A percentile compares a stretch with the other conserved stretches of the same genome.
Evolutionary conservation across 192 early-diverging fungal species (phyloP).

Genomic region (Coemansia sp.): DNA sequence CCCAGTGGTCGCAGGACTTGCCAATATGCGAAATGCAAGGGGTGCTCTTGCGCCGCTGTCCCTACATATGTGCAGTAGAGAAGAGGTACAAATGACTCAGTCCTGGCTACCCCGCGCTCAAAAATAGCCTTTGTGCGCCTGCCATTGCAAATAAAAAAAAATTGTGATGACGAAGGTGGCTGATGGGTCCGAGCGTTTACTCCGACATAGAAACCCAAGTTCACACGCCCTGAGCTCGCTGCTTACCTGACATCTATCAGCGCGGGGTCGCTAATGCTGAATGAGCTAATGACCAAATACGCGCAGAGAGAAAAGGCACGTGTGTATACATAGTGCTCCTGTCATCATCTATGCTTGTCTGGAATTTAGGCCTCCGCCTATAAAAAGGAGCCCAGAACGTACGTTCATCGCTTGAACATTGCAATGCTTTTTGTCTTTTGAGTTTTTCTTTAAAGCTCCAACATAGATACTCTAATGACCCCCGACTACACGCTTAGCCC

Average conservation of each 20-base stretch:
- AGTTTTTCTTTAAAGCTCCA: neutral
- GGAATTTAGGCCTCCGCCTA: neutral
- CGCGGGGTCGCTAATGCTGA: slow-evolving; percentile 2
- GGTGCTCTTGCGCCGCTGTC: neutral
- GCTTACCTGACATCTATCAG: neutral
- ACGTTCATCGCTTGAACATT: neutral
- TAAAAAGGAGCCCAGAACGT: neutral
- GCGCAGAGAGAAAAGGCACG: neutral
- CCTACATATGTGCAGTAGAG: neutral
- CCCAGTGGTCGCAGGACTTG: neutral
- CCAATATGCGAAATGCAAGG: neutral
- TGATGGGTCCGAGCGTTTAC: neutral
- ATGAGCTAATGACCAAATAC: neutral
- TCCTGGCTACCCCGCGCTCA: neutral
- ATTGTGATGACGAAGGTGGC: neutral
- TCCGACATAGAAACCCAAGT: neutral
- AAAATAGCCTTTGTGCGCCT: neutral
- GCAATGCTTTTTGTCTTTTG: neutral
- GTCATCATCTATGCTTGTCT: neutral
- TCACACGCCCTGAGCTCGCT: neutral
- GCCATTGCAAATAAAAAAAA: too few relatives aligned
- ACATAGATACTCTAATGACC: slow-evolving; percentile 5
- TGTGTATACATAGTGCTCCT: neutral
- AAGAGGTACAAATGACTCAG: neutral
- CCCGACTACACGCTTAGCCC: slow-evolving; percentile 44